Percentiles rank a stretch among this genome's conserved stretches.
Evolutionary conservation across 108 stramenopile species (phyloP).

Genomic region (Asterionellopsis glacialis): DNA sequence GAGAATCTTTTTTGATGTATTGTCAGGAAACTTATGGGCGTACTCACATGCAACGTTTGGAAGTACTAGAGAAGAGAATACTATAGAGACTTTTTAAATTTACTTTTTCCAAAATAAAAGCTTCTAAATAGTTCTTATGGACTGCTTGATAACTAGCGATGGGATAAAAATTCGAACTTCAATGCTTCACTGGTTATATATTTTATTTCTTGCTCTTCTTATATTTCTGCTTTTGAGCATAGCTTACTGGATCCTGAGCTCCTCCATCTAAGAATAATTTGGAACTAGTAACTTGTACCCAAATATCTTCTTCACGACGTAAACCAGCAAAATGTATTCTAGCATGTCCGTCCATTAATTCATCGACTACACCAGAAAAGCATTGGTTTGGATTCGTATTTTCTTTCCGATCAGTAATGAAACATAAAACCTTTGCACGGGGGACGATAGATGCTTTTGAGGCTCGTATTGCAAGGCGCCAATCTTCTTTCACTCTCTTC

Average conservation of each 20-base stretch:
- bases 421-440: conserved; percentile 31
- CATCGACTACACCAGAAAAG: conserved; percentile 60
- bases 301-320: conserved; percentile 63
- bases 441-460: conserved; percentile 19
- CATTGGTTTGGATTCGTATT: conserved; percentile 38
- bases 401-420: conserved; percentile 25
- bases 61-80: too few relatives aligned
- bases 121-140: too few relatives aligned
- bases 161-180: too few relatives aligned
- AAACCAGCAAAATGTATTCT: conserved; percentile 68
- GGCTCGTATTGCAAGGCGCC: conserved; percentile 35
- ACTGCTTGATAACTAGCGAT: too few relatives aligned
- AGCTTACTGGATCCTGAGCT: neutral
- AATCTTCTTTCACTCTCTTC: conserved; percentile 26
- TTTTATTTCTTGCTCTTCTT: too few relatives aligned
- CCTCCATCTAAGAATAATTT: conserved; percentile 78
- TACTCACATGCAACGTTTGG: too few relatives aligned
- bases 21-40: too few relatives aligned
- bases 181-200: too few relatives aligned
- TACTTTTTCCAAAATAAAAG: too few relatives aligned
- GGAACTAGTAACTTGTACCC: conserved; percentile 55
- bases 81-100: too few relatives aligned
- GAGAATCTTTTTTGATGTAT: too few relatives aligned
- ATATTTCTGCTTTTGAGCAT: too few relatives aligned
- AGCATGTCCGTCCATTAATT: conserved; percentile 56